These are phyloP conservation scores for Tremellales sp. DNA, from an alignment of 1,284 basidiomycete species.

Conservation along the genomic window DNA sequence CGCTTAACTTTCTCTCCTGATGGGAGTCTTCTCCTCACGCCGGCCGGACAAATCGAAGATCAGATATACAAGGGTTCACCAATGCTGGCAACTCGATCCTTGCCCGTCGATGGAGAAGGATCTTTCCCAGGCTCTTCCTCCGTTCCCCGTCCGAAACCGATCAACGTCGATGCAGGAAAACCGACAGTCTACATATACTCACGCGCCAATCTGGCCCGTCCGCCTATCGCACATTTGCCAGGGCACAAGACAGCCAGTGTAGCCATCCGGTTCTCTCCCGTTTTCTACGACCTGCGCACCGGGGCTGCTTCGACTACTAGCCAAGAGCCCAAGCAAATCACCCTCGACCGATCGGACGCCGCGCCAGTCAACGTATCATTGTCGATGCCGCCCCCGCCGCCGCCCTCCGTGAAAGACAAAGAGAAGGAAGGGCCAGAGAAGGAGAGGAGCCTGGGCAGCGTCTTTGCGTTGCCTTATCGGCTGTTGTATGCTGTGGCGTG, in stretches of 20 bases:
- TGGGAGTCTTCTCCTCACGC: constrained; percentile 86
- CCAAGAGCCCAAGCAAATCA: constrained; percentile 56
- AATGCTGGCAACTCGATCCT: constrained; percentile 44
- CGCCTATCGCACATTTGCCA: constrained; percentile 89
- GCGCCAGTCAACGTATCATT: constrained; percentile 41
- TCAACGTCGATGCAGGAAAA: constrained; percentile 53
- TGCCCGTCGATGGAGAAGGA: constrained; percentile 37
- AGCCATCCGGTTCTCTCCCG: constrained; percentile 88
- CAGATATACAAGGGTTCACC: constrained; percentile 58
- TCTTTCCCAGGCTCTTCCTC: constrained; percentile 23
- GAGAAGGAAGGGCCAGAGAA: constrained; percentile 18
- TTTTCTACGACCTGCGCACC: constrained; percentile 79
- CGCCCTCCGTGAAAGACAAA: constrained; percentile 38
- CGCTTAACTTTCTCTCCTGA: constrained; percentile 91
- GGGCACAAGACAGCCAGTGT: constrained; percentile 95
- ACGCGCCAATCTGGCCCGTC: constrained; percentile 82
- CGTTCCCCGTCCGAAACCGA: constrained; percentile 19
- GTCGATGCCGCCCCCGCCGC: constrained; percentile 48
- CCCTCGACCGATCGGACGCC: constrained; percentile 64
- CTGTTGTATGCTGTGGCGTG: constrained; percentile 96
- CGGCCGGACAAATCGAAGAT: constrained; percentile 94
- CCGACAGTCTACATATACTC: constrained; percentile 91
- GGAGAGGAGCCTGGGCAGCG: constrained; percentile 35
- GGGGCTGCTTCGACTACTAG: constrained; percentile 51
- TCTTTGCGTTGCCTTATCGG: constrained; percentile 87